Evolutionary conservation across 352 stramenopile species (phyloP).

Genomic region (Phytophthora fragariae): DNA sequence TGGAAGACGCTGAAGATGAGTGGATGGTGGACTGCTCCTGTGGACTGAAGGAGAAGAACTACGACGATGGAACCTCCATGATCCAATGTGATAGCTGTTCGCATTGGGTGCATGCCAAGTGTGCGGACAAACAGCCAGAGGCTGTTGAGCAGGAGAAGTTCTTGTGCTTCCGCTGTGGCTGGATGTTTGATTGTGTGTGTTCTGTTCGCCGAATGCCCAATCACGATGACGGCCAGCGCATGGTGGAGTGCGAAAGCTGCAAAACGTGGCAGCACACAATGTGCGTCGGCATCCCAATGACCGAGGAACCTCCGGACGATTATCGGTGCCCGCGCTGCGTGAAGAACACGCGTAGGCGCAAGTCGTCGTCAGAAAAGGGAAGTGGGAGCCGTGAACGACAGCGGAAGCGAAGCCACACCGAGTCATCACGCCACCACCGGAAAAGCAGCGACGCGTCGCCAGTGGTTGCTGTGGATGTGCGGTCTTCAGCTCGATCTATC

Average conservation of each 20-base stretch:
- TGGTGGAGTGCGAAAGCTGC: conserved; percentile 80
- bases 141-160: conserved; percentile 61
- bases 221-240: conserved; percentile 71
- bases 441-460: conserved; percentile 31
- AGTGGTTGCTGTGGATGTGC: conserved; percentile 25
- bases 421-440: conserved; percentile 9
- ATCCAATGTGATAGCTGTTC: conserved; percentile 68
- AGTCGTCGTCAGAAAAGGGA: conserved; percentile 28
- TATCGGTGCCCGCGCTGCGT: conserved; percentile 70
- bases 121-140: conserved; percentile 48
- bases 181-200: conserved; percentile 79
- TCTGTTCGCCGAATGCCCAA: conserved; percentile 58
- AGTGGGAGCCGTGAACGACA: conserved; percentile 32
- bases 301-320: conserved; percentile 51
- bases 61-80: conserved; percentile 71
- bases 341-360: conserved; percentile 35
- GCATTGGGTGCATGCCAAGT: conserved; percentile 72
- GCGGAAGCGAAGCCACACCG: conserved; percentile 24
- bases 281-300: conserved; percentile 68
- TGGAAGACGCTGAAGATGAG: conserved; percentile 44
- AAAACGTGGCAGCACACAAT: conserved; percentile 79
- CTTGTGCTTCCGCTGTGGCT: conserved; percentile 69
- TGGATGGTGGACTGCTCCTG: conserved; percentile 73
- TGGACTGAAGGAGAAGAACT: conserved; percentile 58
- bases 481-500: conserved; percentile 26